These are phyloP conservation scores for Paracoccidioides brasiliensis DNA, from an alignment of 2,329 filamentous ascomycete genomes.

Conservation along the genomic window DNA sequence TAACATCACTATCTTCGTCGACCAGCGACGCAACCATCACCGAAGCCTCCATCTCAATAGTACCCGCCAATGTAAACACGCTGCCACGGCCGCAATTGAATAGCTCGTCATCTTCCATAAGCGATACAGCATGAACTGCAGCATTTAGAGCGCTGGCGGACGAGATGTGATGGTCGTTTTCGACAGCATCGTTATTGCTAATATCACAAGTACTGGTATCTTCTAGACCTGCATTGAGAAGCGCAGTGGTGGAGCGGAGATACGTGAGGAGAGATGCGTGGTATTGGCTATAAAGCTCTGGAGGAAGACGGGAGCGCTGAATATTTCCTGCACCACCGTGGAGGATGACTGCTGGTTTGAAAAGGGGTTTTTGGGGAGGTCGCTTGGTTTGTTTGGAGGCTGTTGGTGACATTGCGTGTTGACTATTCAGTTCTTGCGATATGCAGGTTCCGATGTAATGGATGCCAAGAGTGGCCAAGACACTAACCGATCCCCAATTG, in stretches of 20 bases:
- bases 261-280: slow-evolving; percentile 49
- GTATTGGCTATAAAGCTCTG: slow-evolving; percentile 46
- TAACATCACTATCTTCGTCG: slow-evolving; percentile 1
- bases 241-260: slow-evolving; percentile 36
- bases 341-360: slow-evolving; percentile 50
- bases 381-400: not conserved
- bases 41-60: slow-evolving; percentile 74
- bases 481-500: too few relatives aligned
- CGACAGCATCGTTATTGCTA: not conserved
- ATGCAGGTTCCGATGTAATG: too few relatives aligned
- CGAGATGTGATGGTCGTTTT: not conserved
- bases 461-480: too few relatives aligned
- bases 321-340: slow-evolving; percentile 65
- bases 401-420: not conserved
- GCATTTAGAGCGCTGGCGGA: slow-evolving; percentile 51
- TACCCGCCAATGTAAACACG: slow-evolving; percentile 71
- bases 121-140: slow-evolving; percentile 59
- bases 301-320: slow-evolving; percentile 44
- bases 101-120: slow-evolving; percentile 65
- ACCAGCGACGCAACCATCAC: slow-evolving; percentile 59
- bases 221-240: slow-evolving; percentile 21
- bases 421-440: not conserved
- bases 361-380: slow-evolving; percentile 10
- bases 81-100: slow-evolving; percentile 79
- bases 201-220: not conserved